Evolutionary conservation across 306 rosid genomes (phyloP), one percentile per base, ranked within the genome.

Genomic region (Quercus parvula): DNA sequence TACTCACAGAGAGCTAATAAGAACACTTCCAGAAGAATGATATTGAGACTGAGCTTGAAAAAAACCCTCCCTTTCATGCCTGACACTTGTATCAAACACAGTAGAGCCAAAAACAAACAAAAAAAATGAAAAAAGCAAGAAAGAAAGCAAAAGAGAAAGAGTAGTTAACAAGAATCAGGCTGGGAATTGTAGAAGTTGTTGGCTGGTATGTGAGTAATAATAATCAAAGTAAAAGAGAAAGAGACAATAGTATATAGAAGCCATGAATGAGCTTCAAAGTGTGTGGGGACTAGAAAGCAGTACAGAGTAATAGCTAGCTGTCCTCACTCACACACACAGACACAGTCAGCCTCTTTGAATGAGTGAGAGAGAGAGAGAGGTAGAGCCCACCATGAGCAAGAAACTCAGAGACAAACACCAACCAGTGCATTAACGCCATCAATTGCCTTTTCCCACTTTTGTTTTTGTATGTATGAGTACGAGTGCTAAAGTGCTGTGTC

Each of bases 301-400:
- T 22, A 35, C 76, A 78, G 46, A 83, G 85, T 86, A 87, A 84
- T 91, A 89, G 98, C 94, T 89, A 89, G 98, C 92, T 84, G 80
- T 14, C 61, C 81, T 73, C 82, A 51, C 54, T 49, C 54, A 10
- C 17, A 10, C 54, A 5, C 33, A 31, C 27, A 24, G 24, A 30
- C 12, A 7, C 17, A 10, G 4, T 49, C 54, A 10, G 17, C 12
- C 54, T 49, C 54, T 12, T 49, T 49, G 54, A 67, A 70, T 69
- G 76, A 62, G 41, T 24, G 15, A 51, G 78, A 62, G 74, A 28
- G 78, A 73, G 79, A 27, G 78, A 73, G 79, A 27, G 78, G 72
- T 74, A 85, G 89, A 79, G 79, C 86, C 90, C 88, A 85, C 83
- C 85, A 59, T 63, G 77, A 71, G 20, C 80, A 38, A 73, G 70